Evolutionary conservation across 148 eudicot species (phyloP), one percentile per base, ranked within the genome.

Genomic region (Fagopyrum esculentum): DNA sequence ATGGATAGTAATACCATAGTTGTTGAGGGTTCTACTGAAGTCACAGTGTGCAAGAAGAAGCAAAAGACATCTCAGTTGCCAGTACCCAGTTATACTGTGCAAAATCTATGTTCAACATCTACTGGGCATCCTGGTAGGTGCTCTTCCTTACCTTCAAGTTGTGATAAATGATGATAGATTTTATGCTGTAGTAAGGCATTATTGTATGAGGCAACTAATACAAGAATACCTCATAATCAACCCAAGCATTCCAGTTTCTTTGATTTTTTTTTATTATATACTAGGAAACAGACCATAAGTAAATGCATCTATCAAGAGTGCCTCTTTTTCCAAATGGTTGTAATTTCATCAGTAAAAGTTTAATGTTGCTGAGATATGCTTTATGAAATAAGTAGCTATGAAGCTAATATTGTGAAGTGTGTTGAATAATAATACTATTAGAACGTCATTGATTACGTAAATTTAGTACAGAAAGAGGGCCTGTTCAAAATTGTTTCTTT

Each of bases 21-120:
- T 74, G 71, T n/a, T 35, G 68, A 30, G 35, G 26, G 12, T 72
- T 43, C 77, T 56, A 45, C 82, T 13, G 72, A 77, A 47, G 40
- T 47, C 13, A 50, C 30, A 59, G 51, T 77, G 22, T 17, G 45
- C 4, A 83, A 87, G 78, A 83, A 87, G 78, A 91, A 78, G 82
- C 84, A 26, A 50, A 86, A 83, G 84, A 77, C 63, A n/a, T 69
- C 45, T 78, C 72, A 57, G 47, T 74, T 77, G 78, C 79, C 75
- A 75, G 51, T 74, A 29, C 44, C 64, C 44, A 75, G 54, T 45
- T 45, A 16, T 56, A 46, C 22, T 47, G 45, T 22, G 72, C 59
- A 63, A 63, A 64, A 47, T 49, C 3, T 4, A 3, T 2, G 8
- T 7, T 40, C 22, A 51, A 15, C 61, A 61, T 64, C 78, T 22